Percentiles rank a stretch among this genome's conserved stretches.
Conservation (phyloP, 352 stramenopile genomes). For the Phytophthora pistaciae region DNA sequence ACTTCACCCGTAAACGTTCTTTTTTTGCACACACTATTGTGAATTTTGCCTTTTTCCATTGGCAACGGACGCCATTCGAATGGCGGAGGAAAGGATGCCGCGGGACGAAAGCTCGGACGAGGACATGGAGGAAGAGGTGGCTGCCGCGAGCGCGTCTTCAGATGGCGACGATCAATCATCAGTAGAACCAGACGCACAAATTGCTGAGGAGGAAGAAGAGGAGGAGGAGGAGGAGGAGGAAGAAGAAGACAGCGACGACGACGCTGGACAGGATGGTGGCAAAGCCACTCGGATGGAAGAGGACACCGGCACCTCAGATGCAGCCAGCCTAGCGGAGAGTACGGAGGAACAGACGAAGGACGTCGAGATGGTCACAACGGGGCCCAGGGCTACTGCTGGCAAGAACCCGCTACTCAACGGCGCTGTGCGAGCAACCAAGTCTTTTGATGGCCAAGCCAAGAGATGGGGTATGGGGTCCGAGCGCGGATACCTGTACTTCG, state of each 20-base stretch:
- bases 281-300: constrained; percentile 1
- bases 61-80: constrained; percentile 3
- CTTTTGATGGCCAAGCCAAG: constrained; percentile 51
- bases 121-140: background rate
- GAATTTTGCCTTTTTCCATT: background rate
- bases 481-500: constrained; percentile 48
- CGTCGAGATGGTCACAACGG: background rate
- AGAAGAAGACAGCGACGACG: background rate
- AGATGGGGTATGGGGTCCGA: background rate
- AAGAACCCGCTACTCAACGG: constrained; percentile 41
- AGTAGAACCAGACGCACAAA: constrained; percentile 6
- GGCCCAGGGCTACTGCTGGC: background rate
- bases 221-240: constrained; percentile 11
- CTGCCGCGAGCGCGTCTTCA: background rate
- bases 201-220: constrained; percentile 21
- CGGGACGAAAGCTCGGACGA: background rate
- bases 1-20: background rate
- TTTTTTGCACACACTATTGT: constrained; percentile 4
- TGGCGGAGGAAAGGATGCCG: constrained; percentile 5
- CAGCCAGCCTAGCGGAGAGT: background rate
- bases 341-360: background rate
- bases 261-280: background rate
- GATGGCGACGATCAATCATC: background rate
- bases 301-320: background rate
- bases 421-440: constrained; percentile 28